Conservation (phyloP, 78 protist genomes). For the Diacronema lutheri region DNA sequence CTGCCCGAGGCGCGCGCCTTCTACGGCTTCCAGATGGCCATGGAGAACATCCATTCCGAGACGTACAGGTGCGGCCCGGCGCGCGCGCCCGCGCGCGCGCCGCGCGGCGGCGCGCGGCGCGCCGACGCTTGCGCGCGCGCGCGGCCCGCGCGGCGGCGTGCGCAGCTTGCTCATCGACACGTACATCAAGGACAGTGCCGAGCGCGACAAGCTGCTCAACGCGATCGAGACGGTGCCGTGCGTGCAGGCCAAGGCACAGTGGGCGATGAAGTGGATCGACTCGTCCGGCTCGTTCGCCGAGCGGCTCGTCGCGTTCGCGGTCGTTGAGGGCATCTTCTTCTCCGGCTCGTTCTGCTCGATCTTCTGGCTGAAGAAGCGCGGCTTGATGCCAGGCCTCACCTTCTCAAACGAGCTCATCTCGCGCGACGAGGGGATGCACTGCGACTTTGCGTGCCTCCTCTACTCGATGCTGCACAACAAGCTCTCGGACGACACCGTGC, state of each 20-base stretch:
- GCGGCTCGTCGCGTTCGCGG: constrained; percentile 96
- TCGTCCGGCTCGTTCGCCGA: constrained; percentile 72
- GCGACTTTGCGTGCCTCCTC: constrained; percentile 95
- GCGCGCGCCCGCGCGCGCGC: no score
- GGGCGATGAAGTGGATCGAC: constrained; percentile 95
- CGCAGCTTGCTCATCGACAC: constrained; percentile 91
- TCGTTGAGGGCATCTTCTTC: constrained; percentile 99
- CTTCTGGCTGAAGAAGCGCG: constrained; percentile 97
- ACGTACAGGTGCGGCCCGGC: neutral
- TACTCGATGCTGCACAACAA: constrained; percentile 58
- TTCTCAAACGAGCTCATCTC: constrained; percentile 94
- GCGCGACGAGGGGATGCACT: constrained; percentile 97
- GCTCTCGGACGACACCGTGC: constrained; percentile 33
- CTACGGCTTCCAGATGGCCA: constrained; percentile 96
- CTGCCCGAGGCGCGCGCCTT: constrained; percentile 97
- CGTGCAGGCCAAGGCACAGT: constrained; percentile 88
- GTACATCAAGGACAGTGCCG: constrained; percentile 71
- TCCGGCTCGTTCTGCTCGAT: constrained; percentile 93
- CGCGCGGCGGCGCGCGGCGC: no score
- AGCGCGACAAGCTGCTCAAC: constrained; percentile 75
- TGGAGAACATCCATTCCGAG: constrained; percentile 94
- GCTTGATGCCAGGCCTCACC: constrained; percentile 67
- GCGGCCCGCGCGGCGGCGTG: no score
- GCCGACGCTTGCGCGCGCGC: no score
- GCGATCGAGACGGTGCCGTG: constrained; percentile 92